These are phyloP conservation scores for Periglandula ipomoeae DNA, from an alignment of 2,329 filamentous ascomycete genomes.

Conservation along the genomic window DNA sequence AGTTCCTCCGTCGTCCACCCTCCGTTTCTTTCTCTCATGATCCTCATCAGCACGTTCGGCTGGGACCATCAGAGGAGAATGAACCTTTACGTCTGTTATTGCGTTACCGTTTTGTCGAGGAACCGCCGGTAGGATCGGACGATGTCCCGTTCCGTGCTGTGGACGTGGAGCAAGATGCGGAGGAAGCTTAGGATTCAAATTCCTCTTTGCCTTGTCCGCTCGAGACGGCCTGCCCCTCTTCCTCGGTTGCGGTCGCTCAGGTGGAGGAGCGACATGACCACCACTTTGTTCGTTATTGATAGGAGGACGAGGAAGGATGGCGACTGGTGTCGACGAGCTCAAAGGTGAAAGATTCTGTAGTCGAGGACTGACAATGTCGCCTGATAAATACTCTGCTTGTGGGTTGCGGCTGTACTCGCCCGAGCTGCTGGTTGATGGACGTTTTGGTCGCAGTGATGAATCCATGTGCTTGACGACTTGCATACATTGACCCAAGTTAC, in stretches of 20 bases:
- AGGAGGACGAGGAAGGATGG: constrained; percentile 17
- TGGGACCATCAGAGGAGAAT: not conserved
- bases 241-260: constrained; percentile 16
- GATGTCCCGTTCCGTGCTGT: constrained; percentile 6
- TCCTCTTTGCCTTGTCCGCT: constrained; percentile 29
- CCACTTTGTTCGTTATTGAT: constrained; percentile 5
- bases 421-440: constrained; percentile 26
- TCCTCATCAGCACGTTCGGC: not conserved
- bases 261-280: not conserved
- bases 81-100: not conserved
- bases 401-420: constrained; percentile 17
- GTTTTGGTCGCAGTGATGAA: constrained; percentile 20
- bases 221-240: constrained; percentile 38
- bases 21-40: constrained; percentile 6
- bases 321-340: not conserved
- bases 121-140: constrained; percentile 11
- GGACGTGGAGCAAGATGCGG: constrained; percentile 24
- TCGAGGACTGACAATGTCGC: constrained; percentile 1
- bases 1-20: not conserved
- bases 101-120: not conserved
- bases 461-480: constrained; percentile 29
- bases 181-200: constrained; percentile 22
- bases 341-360: constrained; percentile 2
- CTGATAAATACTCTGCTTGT: not conserved
- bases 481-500: constrained; percentile 38